Conservation (phyloP, 2,329 filamentous ascomycete species). For the Tolypocladium capitatum region DNA sequence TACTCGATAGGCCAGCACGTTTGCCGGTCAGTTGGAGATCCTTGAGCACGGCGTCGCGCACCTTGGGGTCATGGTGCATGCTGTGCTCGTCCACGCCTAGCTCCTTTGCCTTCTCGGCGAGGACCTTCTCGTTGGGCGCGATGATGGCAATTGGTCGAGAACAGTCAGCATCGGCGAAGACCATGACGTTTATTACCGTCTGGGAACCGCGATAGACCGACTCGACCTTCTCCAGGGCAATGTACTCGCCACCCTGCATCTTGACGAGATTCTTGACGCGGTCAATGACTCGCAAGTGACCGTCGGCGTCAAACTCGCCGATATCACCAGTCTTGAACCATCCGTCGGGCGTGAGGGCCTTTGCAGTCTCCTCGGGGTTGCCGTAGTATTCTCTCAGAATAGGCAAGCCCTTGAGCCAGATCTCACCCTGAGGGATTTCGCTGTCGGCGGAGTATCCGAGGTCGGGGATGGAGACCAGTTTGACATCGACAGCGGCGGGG, state of each 20-base stretch:
- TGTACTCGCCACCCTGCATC: slow-evolving; percentile 90
- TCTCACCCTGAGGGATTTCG: slow-evolving; percentile 77
- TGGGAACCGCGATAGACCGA: slow-evolving; percentile 71
- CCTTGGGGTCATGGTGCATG: slow-evolving; percentile 53
- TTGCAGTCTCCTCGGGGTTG: slow-evolving; percentile 72
- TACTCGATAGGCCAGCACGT: slow-evolving; percentile 51
- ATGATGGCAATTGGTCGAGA: slow-evolving; percentile 74
- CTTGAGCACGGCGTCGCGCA: slow-evolving; percentile 49
- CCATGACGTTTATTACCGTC: slow-evolving; percentile 76
- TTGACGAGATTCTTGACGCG: slow-evolving; percentile 98
- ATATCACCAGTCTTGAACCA: slow-evolving; percentile 98
- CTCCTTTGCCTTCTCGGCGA: slow-evolving; percentile 45
- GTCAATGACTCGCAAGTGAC: slow-evolving; percentile 79
- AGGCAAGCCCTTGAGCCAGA: slow-evolving; percentile 69
- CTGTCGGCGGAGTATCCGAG: slow-evolving; percentile 70
- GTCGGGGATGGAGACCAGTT: slow-evolving; percentile 81
- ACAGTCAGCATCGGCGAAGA: slow-evolving; percentile 65
- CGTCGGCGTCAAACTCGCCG: slow-evolving; percentile 70
- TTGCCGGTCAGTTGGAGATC: slow-evolving; percentile 53
- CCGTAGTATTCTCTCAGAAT: slow-evolving; percentile 72
- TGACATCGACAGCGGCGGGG: slow-evolving; percentile 67
- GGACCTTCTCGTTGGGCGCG: slow-evolving; percentile 49
- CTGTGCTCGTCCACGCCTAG: slow-evolving; percentile 53
- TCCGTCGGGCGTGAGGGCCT: slow-evolving; percentile 65
- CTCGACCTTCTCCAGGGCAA: slow-evolving; percentile 91